Evolutionary conservation across 192 early-diverging fungal species (phyloP).

Genomic region (Glomus cerebriforme): DNA sequence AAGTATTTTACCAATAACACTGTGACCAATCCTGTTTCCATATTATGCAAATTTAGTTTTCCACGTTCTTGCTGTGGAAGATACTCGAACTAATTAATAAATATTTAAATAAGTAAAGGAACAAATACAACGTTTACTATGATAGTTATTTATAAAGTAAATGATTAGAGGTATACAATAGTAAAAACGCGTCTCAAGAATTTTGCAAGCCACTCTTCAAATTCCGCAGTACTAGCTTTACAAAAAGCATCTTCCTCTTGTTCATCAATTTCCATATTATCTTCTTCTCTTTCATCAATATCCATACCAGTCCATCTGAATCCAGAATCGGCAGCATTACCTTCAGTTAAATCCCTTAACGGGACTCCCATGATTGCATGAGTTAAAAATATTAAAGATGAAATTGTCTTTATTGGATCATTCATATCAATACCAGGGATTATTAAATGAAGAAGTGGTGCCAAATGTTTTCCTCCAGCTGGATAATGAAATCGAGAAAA

Average conservation of each 20-base stretch:
- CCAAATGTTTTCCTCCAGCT: slow-evolving; percentile 80
- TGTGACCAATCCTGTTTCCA: slow-evolving; percentile 52
- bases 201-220: slow-evolving; percentile 86
- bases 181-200: slow-evolving; percentile 78
- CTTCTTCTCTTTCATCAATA: slow-evolving; percentile 45
- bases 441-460: slow-evolving; percentile 73
- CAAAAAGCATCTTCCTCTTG: slow-evolving; percentile 70
- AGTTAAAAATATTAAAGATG: slow-evolving; percentile 70
- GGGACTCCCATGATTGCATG: slow-evolving; percentile 66
- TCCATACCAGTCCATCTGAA: slow-evolving; percentile 48
- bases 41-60: slow-evolving; percentile 41
- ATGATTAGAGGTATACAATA: slow-evolving; percentile 52
- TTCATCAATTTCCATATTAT: slow-evolving; percentile 50
- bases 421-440: slow-evolving; percentile 95
- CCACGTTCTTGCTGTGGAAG: slow-evolving; percentile 65
- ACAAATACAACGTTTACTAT: neutral
- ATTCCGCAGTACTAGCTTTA: slow-evolving; percentile 73
- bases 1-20: slow-evolving; percentile 46
- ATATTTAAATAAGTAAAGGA: slow-evolving; percentile 2
- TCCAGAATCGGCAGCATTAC: slow-evolving; percentile 30
- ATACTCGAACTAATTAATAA: slow-evolving; percentile 64
- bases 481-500: slow-evolving; percentile 77
- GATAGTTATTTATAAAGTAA: neutral
- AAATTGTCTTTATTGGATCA: slow-evolving; percentile 81
- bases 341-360: slow-evolving; percentile 63